Evolutionary conservation across 352 stramenopile genomes (phyloP).

Genomic region (Globisporangium sylvaticum): DNA sequence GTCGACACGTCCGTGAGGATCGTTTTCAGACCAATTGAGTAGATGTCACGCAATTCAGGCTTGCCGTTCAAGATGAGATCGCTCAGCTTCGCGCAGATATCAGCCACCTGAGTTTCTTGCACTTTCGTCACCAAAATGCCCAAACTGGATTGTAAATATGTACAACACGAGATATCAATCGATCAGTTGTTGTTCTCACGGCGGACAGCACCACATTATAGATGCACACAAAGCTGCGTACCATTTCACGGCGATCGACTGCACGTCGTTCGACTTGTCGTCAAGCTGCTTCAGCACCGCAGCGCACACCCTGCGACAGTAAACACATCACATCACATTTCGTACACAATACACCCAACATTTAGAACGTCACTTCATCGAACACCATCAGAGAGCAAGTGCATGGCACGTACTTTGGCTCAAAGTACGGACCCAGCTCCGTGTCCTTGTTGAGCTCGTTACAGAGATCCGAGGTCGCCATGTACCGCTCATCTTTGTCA

Average conservation of each 20-base stretch:
- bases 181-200: neutral
- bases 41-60: constrained; percentile 97
- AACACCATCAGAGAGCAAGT: neutral
- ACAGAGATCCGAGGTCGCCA: constrained; percentile 98
- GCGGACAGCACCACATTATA: neutral
- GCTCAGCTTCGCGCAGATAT: constrained; percentile 97
- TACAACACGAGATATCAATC: neutral
- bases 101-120: constrained; percentile 90
- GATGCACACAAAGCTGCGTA: constrained; percentile 11
- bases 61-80: constrained; percentile 96
- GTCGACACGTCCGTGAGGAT: constrained; percentile 93
- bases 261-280: constrained; percentile 98
- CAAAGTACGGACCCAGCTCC: constrained; percentile 80
- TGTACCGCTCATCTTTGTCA: constrained; percentile 99
- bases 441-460: constrained; percentile 93
- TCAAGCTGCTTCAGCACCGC: constrained; percentile 96
- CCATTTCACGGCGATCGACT: constrained; percentile 92
- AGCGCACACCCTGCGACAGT: constrained; percentile 84
- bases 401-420: constrained; percentile 63
- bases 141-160: constrained; percentile 47
- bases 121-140: constrained; percentile 97
- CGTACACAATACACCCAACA: neutral
- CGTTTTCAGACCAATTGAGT: constrained; percentile 98
- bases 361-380: neutral
- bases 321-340: neutral